Evolutionary conservation across 2,329 filamentous ascomycete genomes (phyloP).

Genomic region (Aureobasidium melanogenum): DNA sequence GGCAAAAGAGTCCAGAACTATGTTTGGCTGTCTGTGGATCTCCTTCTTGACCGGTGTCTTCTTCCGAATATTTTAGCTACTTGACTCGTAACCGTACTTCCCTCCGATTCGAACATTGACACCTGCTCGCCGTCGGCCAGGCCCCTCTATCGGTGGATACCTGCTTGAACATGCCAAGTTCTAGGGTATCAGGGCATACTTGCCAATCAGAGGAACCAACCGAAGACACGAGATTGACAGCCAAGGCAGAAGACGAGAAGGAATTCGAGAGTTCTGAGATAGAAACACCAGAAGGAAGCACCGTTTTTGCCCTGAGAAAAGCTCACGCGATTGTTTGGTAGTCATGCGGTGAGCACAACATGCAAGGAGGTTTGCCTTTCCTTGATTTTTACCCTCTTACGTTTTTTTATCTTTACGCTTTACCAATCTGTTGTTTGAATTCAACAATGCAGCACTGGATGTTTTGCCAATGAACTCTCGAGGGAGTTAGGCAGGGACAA

Average conservation of each 20-base stretch:
- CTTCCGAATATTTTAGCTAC: neutral
- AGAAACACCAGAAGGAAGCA: neutral
- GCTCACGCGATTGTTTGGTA: neutral
- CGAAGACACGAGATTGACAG: neutral
- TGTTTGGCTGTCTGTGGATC: neutral
- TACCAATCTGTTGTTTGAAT: neutral
- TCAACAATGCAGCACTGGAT: neutral
- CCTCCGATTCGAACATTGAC: neutral
- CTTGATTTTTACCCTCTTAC: neutral
- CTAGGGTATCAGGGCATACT: neutral
- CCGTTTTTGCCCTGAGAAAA: neutral
- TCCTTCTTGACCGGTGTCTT: neutral
- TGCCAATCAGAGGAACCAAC: neutral
- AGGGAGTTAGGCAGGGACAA: neutral
- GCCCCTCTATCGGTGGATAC: neutral
- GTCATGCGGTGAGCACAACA: neutral
- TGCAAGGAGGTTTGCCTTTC: neutral
- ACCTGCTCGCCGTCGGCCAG: neutral
- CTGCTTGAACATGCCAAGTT: neutral
- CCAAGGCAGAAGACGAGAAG: neutral
- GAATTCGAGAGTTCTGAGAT: neutral
- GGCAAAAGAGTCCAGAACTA: neutral
- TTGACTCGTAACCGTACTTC: neutral
- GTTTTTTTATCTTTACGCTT: neutral
- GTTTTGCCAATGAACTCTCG: neutral